Base-by-base conservation (phyloP, 352 stramenopile species). In the Phytophthora pluvialis region DNA sequence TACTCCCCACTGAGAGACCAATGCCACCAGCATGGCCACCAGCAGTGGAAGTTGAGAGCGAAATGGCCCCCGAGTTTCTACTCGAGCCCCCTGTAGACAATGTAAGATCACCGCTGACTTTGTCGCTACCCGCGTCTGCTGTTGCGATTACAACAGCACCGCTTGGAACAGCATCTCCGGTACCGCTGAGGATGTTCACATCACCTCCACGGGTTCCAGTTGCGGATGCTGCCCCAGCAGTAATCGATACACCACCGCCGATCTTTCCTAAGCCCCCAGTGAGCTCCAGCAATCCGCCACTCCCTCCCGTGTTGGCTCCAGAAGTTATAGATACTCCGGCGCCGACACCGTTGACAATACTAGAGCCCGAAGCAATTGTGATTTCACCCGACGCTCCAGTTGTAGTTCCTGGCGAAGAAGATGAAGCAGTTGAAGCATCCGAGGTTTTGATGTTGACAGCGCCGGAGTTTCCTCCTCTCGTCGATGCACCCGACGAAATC, bases 61-160 rank as follows among this genome's bases (percentile, higher is more conserved):
- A 45, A 36, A 83, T 74, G 5, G 51, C 54, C 2, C 75, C 75
- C 10, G 75, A 79, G 28, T 67, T 50, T 12, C 63, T 65, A 15
- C 57, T 47, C 6, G 72, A 67, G 18, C 40, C 21, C 0, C 75
- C 72, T 7, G 70, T 77, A 3, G 47, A 70, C 29, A 81, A 15
- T 2, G 40, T 64, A n/a, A 81, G 26, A 36, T 9, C 25, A 18
- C 73, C 73, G 49, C 66, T 78, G 3, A 64, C 18, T 44, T 67
- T 44, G 35, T 31, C 44, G 1, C 40, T 47, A 39, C 65, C 73
- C 10, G 73, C 49, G 3, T 52, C 38, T 25, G 60, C 65, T 21
- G 70, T 75, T 6, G 32, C 31, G 26, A 78, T 70, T 11, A 60
- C 29, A 31, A 78, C 46, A 28, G 64, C 46, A 16, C 70, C 70